Conservation (phyloP, 2,329 filamentous ascomycete genomes). For the Ilyonectria destructans region DNA sequence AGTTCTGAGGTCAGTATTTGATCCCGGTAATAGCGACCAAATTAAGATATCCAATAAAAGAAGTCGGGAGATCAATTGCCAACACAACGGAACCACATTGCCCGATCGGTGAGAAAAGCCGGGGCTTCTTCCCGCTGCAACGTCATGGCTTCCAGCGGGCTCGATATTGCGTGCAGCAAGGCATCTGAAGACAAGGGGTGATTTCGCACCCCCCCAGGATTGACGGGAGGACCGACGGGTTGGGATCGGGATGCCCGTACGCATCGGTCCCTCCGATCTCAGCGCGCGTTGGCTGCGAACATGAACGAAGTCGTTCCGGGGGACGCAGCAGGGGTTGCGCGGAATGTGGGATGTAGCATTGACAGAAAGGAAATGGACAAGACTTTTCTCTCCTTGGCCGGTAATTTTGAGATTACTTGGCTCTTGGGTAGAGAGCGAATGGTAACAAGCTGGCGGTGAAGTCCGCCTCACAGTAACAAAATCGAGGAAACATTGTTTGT, state of each 20-base stretch:
- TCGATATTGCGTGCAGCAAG: neutral
- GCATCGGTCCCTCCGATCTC: neutral
- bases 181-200: neutral
- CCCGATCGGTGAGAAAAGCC: slow-evolving; percentile 11
- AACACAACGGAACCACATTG: slow-evolving; percentile 10
- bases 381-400: neutral
- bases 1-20: neutral
- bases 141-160: neutral
- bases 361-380: neutral
- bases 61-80: neutral
- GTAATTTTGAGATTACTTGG: neutral
- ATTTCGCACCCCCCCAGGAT: neutral
- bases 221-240: neutral
- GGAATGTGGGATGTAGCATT: neutral
- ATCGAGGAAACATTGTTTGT: neutral
- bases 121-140: slow-evolving; percentile 10
- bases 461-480: neutral
- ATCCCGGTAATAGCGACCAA: neutral
- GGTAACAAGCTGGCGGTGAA: neutral
- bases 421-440: too few relatives aligned
- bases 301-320: neutral
- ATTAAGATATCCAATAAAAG: neutral
- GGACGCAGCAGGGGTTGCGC: neutral
- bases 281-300: neutral
- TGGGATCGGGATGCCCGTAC: neutral